Percentiles rank a stretch among this genome's conserved stretches.
Evolutionary conservation across 352 stramenopile genomes (phyloP).

Genomic region (Globisporangium polare): DNA sequence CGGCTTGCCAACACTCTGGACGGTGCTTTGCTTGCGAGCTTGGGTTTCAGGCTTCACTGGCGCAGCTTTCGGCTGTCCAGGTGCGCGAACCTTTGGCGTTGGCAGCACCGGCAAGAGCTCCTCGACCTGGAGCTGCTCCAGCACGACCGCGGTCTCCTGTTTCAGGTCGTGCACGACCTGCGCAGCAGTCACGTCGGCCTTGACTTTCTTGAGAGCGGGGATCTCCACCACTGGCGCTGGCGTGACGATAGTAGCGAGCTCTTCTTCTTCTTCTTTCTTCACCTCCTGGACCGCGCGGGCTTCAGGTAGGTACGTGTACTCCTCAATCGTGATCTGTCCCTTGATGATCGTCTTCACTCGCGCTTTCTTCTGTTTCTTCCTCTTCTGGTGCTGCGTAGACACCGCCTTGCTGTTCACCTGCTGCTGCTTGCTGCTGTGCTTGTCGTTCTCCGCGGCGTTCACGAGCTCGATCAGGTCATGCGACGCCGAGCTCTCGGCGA

Average conservation of each 20-base stretch:
- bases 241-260: neutral
- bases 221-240: neutral
- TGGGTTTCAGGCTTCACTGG: neutral
- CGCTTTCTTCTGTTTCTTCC: constrained; percentile 3
- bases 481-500: constrained; percentile 8
- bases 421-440: constrained; percentile 9
- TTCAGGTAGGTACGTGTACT: constrained; percentile 6
- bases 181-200: neutral
- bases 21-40: neutral
- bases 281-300: neutral
- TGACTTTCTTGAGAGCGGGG: constrained; percentile 1
- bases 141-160: constrained; percentile 5
- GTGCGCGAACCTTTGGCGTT: neutral
- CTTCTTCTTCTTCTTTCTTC: constrained; percentile 2
- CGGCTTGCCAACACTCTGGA: neutral
- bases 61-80: neutral
- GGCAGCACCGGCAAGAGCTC: constrained; percentile 4
- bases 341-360: constrained; percentile 7
- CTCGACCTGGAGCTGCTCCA: constrained; percentile 10
- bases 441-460: constrained; percentile 2
- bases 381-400: constrained; percentile 3
- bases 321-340: constrained; percentile 12
- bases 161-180: constrained; percentile 7
- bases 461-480: constrained; percentile 14
- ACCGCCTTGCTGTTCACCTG: constrained; percentile 1